A percentile compares a stretch with the other conserved stretches of the same genome.
Conservation (phyloP, 805 yeast species). For the Candida orba region DNA sequence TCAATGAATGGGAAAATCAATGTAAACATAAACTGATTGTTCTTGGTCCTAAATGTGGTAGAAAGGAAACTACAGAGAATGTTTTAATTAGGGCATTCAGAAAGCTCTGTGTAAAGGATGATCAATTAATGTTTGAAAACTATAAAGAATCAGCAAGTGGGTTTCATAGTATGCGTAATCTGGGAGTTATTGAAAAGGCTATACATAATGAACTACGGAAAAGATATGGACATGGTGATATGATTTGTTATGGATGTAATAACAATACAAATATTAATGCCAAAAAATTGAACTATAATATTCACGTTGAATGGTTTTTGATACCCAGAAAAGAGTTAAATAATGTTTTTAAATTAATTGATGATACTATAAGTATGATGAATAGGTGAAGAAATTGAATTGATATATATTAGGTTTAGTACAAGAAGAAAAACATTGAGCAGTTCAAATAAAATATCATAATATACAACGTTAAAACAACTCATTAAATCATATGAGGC, state of each 20-base stretch:
- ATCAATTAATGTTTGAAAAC: neutral
- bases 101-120: constrained; percentile 4
- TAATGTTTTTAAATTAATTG: constrained; percentile 12
- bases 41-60: constrained; percentile 9
- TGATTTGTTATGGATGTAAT: constrained; percentile 19
- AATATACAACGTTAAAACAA: no score
- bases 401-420: no score
- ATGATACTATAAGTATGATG: neutral
- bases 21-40: constrained; percentile 16
- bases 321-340: constrained; percentile 13
- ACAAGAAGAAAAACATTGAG: no score
- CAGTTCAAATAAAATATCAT: no score
- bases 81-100: neutral
- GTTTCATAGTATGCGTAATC: constrained; percentile 7
- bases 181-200: constrained; percentile 14
- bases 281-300: constrained; percentile 3
- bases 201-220: constrained; percentile 15
- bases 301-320: constrained; percentile 23
- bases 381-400: neutral
- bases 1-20: constrained; percentile 21
- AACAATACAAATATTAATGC: neutral
- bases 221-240: constrained; percentile 19
- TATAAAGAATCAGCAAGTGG: constrained; percentile 11
- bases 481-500: no score
- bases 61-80: neutral